Evolutionary conservation across 441 rosid genomes (phyloP).

Genomic region (Gossypium davidsonii): DNA sequence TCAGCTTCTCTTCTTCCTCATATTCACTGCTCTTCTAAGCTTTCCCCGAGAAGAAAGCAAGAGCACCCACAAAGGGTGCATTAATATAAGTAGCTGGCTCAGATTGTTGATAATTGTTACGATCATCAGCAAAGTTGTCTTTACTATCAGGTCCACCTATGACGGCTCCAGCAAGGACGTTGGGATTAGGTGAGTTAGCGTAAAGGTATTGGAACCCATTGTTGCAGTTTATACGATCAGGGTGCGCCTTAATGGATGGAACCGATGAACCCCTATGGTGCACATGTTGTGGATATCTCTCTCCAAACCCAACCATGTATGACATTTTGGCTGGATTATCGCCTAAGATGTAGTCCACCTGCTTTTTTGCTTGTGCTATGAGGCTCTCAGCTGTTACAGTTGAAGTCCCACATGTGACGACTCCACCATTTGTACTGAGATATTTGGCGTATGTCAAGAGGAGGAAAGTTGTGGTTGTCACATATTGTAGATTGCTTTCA

Average conservation of each 20-base stretch:
- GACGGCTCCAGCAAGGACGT: conserved; percentile 65
- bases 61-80: conserved; percentile 81
- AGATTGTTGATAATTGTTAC: conserved; percentile 62
- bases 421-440: conserved; percentile 37
- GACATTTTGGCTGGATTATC: conserved; percentile 72
- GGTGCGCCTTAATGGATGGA: conserved; percentile 52
- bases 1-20: conserved; percentile 13
- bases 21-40: conserved; percentile 10
- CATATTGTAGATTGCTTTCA: conserved; percentile 73
- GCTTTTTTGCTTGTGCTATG: conserved; percentile 37
- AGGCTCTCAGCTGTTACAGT: conserved; percentile 34
- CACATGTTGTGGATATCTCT: conserved; percentile 50
- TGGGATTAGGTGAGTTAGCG: conserved; percentile 57
- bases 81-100: conserved; percentile 84
- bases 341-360: conserved; percentile 77
- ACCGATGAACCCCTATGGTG: conserved; percentile 91
- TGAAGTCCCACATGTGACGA: conserved; percentile 39
- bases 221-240: conserved; percentile 41
- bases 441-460: conserved; percentile 71
- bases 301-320: conserved; percentile 81
- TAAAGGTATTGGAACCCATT: conserved; percentile 50
- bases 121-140: conserved; percentile 57
- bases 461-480: conserved; percentile 61
- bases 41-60: conserved; percentile 54
- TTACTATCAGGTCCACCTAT: conserved; percentile 66